A percentile compares a stretch with the other conserved stretches of the same genome.
Evolutionary conservation across 176 grass and related monocot genomes (phyloP).

Genomic region (Carex littledalei): DNA sequence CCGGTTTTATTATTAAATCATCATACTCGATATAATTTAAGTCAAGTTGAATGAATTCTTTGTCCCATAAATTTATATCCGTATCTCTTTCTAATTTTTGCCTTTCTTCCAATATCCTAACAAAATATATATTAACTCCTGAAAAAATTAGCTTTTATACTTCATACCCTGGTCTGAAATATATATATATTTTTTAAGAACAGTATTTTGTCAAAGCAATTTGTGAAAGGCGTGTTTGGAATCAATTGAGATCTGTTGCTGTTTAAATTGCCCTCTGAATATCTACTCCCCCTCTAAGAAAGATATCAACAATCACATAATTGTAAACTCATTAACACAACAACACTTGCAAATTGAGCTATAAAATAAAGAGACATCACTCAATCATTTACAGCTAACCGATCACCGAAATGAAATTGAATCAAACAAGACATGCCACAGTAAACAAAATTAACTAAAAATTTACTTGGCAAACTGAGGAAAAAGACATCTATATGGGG

Average conservation of each 20-base stretch:
- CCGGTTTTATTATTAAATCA: too few relatives aligned
- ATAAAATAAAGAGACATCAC: neutral
- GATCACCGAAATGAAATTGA: neutral
- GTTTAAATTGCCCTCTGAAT: neutral
- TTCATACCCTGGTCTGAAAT: neutral
- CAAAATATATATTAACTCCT: too few relatives aligned
- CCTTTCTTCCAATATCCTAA: too few relatives aligned
- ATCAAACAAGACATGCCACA: constrained; percentile 8
- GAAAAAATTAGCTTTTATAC: too few relatives aligned
- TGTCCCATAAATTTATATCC: too few relatives aligned
- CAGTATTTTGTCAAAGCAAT: neutral
- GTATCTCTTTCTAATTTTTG: too few relatives aligned
- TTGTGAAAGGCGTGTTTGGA: neutral
- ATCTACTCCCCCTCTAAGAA: neutral
- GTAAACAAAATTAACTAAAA: constrained; percentile 1
- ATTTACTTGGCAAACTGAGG: neutral
- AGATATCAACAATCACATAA: neutral
- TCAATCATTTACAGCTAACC: constrained; percentile 19
- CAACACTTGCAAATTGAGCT: neutral
- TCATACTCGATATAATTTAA: too few relatives aligned
- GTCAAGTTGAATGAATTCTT: too few relatives aligned
- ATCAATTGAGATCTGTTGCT: neutral
- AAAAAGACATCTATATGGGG: neutral
- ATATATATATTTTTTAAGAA: neutral
- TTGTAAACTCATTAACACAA: neutral